phyloP scores from a whole-genome alignment of 2,329 filamentous ascomycete genomes.

The Beauveria australis region DNA sequence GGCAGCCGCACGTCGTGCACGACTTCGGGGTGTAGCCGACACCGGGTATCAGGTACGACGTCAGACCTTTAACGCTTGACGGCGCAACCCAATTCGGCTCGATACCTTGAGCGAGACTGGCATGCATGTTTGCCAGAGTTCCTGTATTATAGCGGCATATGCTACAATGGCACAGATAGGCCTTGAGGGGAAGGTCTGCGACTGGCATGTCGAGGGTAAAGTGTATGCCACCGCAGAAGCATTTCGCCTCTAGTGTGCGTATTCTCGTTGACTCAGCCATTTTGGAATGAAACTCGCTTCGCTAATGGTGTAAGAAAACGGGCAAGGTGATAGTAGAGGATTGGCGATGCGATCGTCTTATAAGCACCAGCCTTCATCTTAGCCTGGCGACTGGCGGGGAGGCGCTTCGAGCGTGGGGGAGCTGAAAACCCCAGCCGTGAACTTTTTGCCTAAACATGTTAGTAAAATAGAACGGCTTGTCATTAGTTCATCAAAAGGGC shows the following conservation, averaged over 20 bases:
- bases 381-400: background rate
- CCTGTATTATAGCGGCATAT: constrained; percentile 36
- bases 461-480: background rate
- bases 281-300: background rate
- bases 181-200: constrained; percentile 30
- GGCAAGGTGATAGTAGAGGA: background rate
- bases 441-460: background rate
- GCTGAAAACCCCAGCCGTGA: constrained; percentile 3
- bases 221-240: constrained; percentile 35
- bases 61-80: constrained; percentile 29
- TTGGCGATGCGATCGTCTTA: background rate
- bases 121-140: constrained; percentile 34
- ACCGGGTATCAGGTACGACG: constrained; percentile 25
- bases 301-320: background rate
- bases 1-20: constrained; percentile 38
- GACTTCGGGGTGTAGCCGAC: constrained; percentile 30
- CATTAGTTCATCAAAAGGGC: background rate
- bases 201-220: constrained; percentile 32
- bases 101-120: constrained; percentile 25
- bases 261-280: background rate
- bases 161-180: constrained; percentile 38
- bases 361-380: background rate
- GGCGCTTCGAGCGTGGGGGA: background rate
- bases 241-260: constrained; percentile 31
- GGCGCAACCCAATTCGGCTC: constrained; percentile 31